Evolutionary conservation across 306 rosid species (phyloP).

Genomic region (Vigna radiata): DNA sequence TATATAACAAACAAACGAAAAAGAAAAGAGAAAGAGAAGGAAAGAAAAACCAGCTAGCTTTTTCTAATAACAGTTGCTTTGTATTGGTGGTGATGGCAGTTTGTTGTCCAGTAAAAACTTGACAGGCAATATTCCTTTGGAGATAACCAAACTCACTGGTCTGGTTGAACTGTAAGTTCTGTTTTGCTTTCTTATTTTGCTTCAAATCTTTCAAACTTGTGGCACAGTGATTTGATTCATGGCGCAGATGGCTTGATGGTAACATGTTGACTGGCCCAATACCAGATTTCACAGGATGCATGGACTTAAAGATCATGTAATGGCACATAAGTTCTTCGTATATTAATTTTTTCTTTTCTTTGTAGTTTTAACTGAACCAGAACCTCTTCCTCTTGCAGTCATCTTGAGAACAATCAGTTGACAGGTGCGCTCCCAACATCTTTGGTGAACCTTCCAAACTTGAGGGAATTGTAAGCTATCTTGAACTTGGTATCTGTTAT

Average conservation of each 20-base stretch:
- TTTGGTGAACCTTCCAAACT: constrained; percentile 72
- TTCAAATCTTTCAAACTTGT: constrained; percentile 37
- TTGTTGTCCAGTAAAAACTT: constrained; percentile 71
- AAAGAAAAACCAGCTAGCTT: constrained; percentile 10
- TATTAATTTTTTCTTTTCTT: constrained; percentile 6
- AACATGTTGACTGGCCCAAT: constrained; percentile 67
- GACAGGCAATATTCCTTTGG: constrained; percentile 81
- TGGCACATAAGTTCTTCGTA: constrained; percentile 40
- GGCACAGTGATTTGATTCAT: constrained; percentile 37
- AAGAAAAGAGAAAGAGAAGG: not conserved
- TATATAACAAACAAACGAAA: not conserved
- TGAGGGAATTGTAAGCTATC: constrained; percentile 88
- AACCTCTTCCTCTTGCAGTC: constrained; percentile 61
- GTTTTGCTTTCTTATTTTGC: constrained; percentile 36
- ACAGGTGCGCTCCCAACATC: constrained; percentile 70
- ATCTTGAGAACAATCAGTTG: constrained; percentile 92
- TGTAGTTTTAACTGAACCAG: constrained; percentile 42
- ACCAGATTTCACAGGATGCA: constrained; percentile 87
- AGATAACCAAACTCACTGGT: constrained; percentile 74
- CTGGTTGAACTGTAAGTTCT: constrained; percentile 84
- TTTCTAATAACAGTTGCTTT: constrained; percentile 45
- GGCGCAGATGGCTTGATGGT: constrained; percentile 57
- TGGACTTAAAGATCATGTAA: constrained; percentile 85
- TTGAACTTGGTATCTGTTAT: constrained; percentile 33
- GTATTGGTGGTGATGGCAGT: constrained; percentile 61